Conservation (phyloP, 1,284 basidiomycete genomes). For the Irpex lacteus region DNA sequence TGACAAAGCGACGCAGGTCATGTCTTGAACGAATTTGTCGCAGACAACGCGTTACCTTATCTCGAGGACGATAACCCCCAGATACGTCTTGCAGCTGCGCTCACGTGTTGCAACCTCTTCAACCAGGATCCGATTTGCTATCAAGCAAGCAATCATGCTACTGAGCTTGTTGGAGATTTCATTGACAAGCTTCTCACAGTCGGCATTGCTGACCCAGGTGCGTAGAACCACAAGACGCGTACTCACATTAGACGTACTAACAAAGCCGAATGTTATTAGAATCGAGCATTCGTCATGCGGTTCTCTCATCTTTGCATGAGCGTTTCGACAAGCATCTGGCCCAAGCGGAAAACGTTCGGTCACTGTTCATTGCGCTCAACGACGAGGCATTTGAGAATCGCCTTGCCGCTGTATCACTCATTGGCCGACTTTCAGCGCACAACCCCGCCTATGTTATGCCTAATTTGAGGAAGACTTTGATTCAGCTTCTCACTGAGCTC, state of each 20-base stretch:
- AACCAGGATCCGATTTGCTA: constrained; percentile 96
- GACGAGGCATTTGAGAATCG: constrained; percentile 97
- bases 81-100: constrained; percentile 87
- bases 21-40: constrained; percentile 94
- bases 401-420: constrained; percentile 86
- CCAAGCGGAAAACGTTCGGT: constrained; percentile 97
- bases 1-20: constrained; percentile 57
- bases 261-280: constrained; percentile 42
- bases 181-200: constrained; percentile 96
- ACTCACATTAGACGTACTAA: background rate
- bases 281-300: constrained; percentile 81
- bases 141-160: constrained; percentile 94
- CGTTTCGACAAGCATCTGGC: constrained; percentile 98
- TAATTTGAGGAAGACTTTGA: constrained; percentile 91
- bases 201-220: constrained; percentile 95
- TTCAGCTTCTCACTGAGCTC: constrained; percentile 95
- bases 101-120: constrained; percentile 91
- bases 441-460: constrained; percentile 99
- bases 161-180: constrained; percentile 97
- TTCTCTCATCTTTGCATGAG: constrained; percentile 87
- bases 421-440: constrained; percentile 92
- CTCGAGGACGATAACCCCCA: constrained; percentile 92
- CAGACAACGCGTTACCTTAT: constrained; percentile 90
- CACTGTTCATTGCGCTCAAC: constrained; percentile 96
- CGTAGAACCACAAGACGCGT: constrained; percentile 11